Conservation (phyloP, 352 stramenopile species). For the Blastocystis sp. region DNA sequence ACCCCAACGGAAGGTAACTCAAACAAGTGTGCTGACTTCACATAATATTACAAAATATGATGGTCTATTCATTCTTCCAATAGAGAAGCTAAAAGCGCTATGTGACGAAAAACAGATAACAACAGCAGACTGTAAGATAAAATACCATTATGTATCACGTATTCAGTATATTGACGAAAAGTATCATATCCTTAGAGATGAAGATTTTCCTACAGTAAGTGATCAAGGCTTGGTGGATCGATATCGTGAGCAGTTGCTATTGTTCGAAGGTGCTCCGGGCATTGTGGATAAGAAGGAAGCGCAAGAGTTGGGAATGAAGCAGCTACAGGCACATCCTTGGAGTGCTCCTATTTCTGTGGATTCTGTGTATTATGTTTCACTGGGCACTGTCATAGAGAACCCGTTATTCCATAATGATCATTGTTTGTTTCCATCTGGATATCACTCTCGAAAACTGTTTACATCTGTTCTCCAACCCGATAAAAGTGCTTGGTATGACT, state of each 20-base stretch:
- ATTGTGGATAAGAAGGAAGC: conserved; percentile 12
- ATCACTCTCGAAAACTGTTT: conserved; percentile 47
- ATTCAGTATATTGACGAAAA: not conserved
- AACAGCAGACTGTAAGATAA: not conserved
- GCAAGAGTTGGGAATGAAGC: not conserved
- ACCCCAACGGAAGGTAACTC: not conserved
- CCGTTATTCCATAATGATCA: not conserved
- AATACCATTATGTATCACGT: conserved; percentile 29
- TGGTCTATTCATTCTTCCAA: conserved; percentile 2
- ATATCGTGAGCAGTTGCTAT: conserved; percentile 23
- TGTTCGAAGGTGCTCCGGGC: conserved; percentile 23
- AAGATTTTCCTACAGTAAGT: not conserved
- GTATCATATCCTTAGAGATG: not conserved
- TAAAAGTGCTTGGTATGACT: conserved; percentile 21
- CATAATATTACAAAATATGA: not conserved
- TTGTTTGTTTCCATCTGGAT: conserved; percentile 21
- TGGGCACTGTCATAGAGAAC: not conserved
- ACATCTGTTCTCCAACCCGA: not conserved
- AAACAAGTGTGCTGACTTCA: not conserved
- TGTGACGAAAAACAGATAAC: not conserved
- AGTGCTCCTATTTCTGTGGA: not conserved
- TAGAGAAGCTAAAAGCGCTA: not conserved
- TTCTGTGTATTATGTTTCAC: not conserved
- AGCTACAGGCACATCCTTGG: not conserved
- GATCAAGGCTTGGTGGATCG: not conserved